Base-by-base conservation (phyloP, 768 basidiomycete genomes). In the Lepiota brunneoincarnata region DNA sequence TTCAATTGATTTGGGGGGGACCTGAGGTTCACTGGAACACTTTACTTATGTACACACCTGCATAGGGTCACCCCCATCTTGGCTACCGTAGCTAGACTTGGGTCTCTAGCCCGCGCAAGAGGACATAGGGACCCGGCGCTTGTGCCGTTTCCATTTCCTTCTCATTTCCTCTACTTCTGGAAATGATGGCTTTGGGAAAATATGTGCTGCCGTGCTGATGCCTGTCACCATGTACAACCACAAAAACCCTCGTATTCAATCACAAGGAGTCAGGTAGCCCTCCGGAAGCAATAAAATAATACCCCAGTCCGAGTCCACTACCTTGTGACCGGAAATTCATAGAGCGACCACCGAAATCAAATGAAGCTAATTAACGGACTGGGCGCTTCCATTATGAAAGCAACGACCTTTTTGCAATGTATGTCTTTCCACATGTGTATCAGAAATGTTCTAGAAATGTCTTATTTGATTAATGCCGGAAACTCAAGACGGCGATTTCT, bases 181-280 rank as follows among this genome's bases (percentile, higher is more conserved):
- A 45, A 46, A 26, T 21, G 44, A 31, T 46, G 17, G 21, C 38
- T 28, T 45, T 37, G 52, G 52, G 44, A 46, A 54, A 54, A 17
- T 20, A 26, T 44, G n/a, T 41, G 52, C 34, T 45, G 39, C 42
- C 42, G 52, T 18, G 39, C 18, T 28, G 44, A 54, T 46, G 44
- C 31, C 46, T 46, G 52, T 54, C 52, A 52, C 34, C 21, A 35
- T 20, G 31, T 17, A 34, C 31, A 10, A 20, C 28, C 7, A 28
- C 20, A 17, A 36, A 38, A 24, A 18, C 14, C 18, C 21, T 44
- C 21, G 31, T 34, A 44, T 51, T 42, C 50, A 43, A 20, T 43
- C 31, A 47, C 45, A 20, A 34, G 31, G 31, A 34, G 23, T 17
- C n/a, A 38, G 35, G 35, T 20, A 34, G 40, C 20, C 42, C 11